Percentiles rank a stretch among this genome's conserved stretches.
Conservation (phyloP, 148 eudicot genomes). For the Camellia sinensis region DNA sequence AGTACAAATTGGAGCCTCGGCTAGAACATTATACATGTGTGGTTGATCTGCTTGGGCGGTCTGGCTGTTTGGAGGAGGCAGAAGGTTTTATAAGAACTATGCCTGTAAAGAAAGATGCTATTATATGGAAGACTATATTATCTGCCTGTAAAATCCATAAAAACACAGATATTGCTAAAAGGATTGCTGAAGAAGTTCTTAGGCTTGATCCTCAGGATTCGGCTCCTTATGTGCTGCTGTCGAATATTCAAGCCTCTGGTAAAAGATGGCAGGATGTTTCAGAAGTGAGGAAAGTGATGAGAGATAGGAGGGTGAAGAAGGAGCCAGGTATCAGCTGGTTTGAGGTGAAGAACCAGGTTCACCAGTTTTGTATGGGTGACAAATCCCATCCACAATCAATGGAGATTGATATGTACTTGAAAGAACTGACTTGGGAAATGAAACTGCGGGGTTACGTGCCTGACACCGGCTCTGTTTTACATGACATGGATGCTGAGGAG, state of each 20-base stretch:
- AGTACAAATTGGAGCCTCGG: constrained; percentile 47
- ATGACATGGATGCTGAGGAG: constrained; percentile 70
- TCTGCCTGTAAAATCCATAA: constrained; percentile 79
- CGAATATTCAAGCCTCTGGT: constrained; percentile 70
- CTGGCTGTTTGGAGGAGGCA: constrained; percentile 66
- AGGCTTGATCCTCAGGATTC: constrained; percentile 61
- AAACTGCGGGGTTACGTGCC: constrained; percentile 74
- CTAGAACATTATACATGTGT: constrained; percentile 77
- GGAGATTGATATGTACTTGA: constrained; percentile 55
- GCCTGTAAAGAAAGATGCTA: constrained; percentile 64
- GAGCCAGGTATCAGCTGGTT: constrained; percentile 91
- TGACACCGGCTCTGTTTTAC: constrained; percentile 63
- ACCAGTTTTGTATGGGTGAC: constrained; percentile 64
- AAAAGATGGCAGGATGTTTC: constrained; percentile 72
- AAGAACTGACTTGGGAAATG: constrained; percentile 56
- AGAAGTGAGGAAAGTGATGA: constrained; percentile 63
- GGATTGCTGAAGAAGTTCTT: constrained; percentile 60
- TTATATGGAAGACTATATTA: constrained; percentile 82
- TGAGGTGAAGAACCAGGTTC: constrained; percentile 61
- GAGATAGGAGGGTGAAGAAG: constrained; percentile 61
- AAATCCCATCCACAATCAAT: constrained; percentile 56
- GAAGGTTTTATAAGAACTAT: constrained; percentile 67
- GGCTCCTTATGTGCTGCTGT: constrained; percentile 68
- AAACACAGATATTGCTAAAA: constrained; percentile 58
- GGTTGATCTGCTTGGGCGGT: constrained; percentile 77